These are phyloP conservation scores for Ceratobasidium theobromae DNA, from an alignment of 1,284 basidiomycete genomes.

Conservation along the genomic window DNA sequence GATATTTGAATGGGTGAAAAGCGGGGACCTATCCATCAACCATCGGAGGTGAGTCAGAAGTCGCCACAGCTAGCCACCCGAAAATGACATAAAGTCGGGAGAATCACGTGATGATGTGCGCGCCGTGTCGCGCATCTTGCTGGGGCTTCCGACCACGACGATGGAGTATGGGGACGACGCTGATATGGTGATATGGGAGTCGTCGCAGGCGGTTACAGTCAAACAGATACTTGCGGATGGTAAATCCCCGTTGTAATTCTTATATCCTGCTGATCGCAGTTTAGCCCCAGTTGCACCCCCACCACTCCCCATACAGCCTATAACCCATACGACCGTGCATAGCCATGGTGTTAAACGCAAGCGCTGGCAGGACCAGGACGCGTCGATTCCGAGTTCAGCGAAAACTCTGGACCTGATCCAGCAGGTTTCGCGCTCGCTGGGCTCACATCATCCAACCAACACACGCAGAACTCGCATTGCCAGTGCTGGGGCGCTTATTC, in stretches of 20 bases:
- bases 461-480: background rate
- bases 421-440: background rate
- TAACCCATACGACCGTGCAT: background rate
- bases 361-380: background rate
- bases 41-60: background rate
- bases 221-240: constrained; percentile 10
- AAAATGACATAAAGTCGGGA: background rate
- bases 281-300: background rate
- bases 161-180: constrained; percentile 5
- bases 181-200: constrained; percentile 19
- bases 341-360: constrained; percentile 6
- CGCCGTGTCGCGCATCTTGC: constrained; percentile 29
- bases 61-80: background rate
- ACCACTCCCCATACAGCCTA: background rate
- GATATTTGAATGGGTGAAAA: too few relatives aligned
- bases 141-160: background rate
- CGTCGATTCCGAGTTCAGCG: background rate
- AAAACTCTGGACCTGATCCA: background rate
- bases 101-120: constrained; percentile 1
- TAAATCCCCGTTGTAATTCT: background rate
- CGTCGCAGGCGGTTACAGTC: background rate
- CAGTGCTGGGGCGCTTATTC: background rate
- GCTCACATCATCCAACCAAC: background rate
- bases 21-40: too few relatives aligned
- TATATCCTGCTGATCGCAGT: background rate